Base-by-base conservation (phyloP, 306 rosid species). In the Quercus variabilis region DNA sequence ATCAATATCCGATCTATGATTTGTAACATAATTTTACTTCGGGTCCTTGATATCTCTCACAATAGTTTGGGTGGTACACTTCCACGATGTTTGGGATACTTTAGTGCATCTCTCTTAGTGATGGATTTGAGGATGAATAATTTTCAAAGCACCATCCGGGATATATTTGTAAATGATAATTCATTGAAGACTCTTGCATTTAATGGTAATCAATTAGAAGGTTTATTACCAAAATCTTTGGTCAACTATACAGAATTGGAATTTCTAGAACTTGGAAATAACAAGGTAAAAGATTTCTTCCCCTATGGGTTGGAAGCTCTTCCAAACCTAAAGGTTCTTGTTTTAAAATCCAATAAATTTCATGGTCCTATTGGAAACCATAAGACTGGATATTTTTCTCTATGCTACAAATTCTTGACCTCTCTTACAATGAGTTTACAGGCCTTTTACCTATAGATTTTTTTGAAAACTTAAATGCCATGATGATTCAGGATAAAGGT, bases 261-360 rank as follows among this genome's bases (percentile, higher is more conserved):
- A 74, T 52, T 87, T 79, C 38, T 87, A 21, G 88, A 89, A 55
- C 31, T 89, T 55, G 90, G 86, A 49, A 38, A 79, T 5, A 89
- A 86, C 64, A 35, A 33, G 19, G 43, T 87, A 25, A 73, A 71
- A 1, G 89, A 79, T 9, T 18, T 43, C 19, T 84, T 85, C 76
- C 90, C 82, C 2, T 8, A 12, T 57, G 81, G 89, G 86, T 65
- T 89, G 62, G 81, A 71, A 7, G 30, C 67, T 41, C 79, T 85
- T 1, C 70, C 56, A 2, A 8, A 60, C 19, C 75, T 85, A 5
- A 82, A 68, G 15, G 82, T 83, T 62, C 88, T 89, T 17, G 23
- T 70, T 19, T 76, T 89, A 38, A 21, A 82, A 5, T 75, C 85
- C 20, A 87, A 87, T 11, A 82, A 23, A 25, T 76, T 87, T 21